Conservation (phyloP, 139 green algal genomes). For the Marvania coccoides region DNA sequence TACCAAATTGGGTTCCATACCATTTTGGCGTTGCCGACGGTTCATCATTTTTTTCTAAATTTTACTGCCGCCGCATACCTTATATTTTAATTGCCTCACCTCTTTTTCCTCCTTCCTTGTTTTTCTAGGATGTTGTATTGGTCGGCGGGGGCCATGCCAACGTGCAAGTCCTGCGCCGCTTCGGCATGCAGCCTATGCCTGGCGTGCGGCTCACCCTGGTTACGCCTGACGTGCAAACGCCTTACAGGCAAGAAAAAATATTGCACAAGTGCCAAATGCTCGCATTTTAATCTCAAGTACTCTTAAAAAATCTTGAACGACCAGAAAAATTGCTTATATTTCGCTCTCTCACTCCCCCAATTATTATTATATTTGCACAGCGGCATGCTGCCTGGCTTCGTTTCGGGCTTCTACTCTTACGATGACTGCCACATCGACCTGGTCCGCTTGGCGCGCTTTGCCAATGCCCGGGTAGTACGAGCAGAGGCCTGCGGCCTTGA, state of each 20-base stretch:
- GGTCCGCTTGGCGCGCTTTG: slow-evolving; percentile 53
- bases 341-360: not conserved
- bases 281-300: not conserved
- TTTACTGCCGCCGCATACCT: too few species aligned
- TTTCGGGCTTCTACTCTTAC: slow-evolving; percentile 82
- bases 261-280: not conserved
- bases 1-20: too few species aligned
- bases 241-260: slow-evolving; percentile 75
- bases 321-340: too few species aligned
- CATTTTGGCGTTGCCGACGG: too few species aligned
- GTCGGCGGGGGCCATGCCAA: slow-evolving; percentile 79
- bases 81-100: too few species aligned
- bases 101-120: not conserved
- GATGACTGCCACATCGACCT: slow-evolving; percentile 96
- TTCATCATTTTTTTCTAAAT: too few species aligned
- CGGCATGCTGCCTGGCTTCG: slow-evolving; percentile 93
- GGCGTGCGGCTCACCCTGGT: slow-evolving; percentile 85
- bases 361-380: slow-evolving; percentile 28
- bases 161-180: slow-evolving; percentile 67
- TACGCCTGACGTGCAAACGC: slow-evolving; percentile 72
- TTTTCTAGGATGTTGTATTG: slow-evolving; percentile 80
- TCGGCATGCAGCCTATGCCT: slow-evolving; percentile 63
- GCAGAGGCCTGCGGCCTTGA: slow-evolving; percentile 58
- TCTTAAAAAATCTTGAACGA: too few species aligned
- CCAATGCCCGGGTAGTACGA: slow-evolving; percentile 66